Conservation (phyloP, 2,329 filamentous ascomycete genomes). For the Phoma sp. region DNA sequence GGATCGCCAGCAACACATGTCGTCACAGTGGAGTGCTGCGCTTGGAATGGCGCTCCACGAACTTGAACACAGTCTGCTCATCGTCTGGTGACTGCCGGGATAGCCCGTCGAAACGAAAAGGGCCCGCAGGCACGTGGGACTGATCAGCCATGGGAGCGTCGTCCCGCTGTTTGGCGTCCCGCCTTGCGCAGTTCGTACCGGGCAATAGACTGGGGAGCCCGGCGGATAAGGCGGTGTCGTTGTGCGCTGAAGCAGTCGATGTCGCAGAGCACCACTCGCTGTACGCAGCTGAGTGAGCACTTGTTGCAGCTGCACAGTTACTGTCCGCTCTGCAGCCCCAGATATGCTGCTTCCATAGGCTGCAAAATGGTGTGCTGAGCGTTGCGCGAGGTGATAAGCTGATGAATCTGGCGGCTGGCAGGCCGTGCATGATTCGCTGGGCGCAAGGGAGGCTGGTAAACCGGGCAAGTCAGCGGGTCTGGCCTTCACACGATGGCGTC, state of each 20-base stretch:
- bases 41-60: conserved; percentile 3
- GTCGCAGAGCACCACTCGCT: conserved; percentile 9
- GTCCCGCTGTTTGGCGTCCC: conserved; percentile 21
- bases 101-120: conserved; percentile 20
- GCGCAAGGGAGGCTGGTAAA: conserved; percentile 19
- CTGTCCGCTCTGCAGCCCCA: conserved; percentile 19
- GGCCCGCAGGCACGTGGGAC: conserved; percentile 27
- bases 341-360: conserved; percentile 13
- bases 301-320: conserved; percentile 8
- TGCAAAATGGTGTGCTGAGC: conserved; percentile 22
- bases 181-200: conserved; percentile 16
- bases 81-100: conserved; percentile 22
- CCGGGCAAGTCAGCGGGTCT: conserved; percentile 28
- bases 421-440: conserved; percentile 21
- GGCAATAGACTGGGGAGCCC: conserved; percentile 13
- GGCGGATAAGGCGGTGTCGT: conserved; percentile 24
- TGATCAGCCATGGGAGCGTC: conserved; percentile 24
- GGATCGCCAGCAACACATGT: conserved; percentile 24
- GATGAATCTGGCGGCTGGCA: conserved; percentile 21
- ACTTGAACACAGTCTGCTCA: conserved; percentile 18
- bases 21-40: conserved; percentile 19
- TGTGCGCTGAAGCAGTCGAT: conserved; percentile 15
- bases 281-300: conserved; percentile 23
- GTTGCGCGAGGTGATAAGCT: conserved; percentile 27
- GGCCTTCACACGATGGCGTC: conserved; percentile 22